A percentile compares a stretch with the other conserved stretches of the same genome.
Evolutionary conservation across 1,139 yeast species (phyloP).

Genomic region (Taphrina sp.): DNA sequence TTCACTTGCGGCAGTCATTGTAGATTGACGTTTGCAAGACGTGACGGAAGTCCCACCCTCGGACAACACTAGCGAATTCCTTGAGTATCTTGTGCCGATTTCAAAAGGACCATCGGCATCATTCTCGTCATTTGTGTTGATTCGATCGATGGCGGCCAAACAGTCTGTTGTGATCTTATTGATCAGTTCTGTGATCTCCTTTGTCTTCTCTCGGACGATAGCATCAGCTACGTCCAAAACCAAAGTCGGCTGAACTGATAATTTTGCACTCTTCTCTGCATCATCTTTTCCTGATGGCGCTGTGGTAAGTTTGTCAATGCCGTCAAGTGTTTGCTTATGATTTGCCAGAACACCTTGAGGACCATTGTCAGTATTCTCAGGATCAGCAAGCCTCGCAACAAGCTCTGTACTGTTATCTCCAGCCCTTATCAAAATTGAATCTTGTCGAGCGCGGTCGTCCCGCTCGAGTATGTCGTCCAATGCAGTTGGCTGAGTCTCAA

Average conservation of each 20-base stretch:
- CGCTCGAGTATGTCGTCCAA: constrained; percentile 12
- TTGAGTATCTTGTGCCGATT: background rate
- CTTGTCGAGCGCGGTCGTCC: too few relatives aligned
- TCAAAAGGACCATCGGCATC: constrained; percentile 8
- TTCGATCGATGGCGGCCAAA: constrained; percentile 24
- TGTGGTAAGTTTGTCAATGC: too few relatives aligned
- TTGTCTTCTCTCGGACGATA: constrained; percentile 25
- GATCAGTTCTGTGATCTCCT: constrained; percentile 16
- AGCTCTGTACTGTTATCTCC: too few relatives aligned
- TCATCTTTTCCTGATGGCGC: too few relatives aligned
- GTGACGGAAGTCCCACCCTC: background rate
- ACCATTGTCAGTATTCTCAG: too few relatives aligned
- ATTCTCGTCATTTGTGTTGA: constrained; percentile 18
- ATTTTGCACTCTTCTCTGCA: too few relatives aligned
- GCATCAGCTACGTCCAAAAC: constrained; percentile 22
- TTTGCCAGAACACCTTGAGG: too few relatives aligned
- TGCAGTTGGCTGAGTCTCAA: constrained; percentile 22
- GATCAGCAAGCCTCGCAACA: too few relatives aligned
- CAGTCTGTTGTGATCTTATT: constrained; percentile 30
- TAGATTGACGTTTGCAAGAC: constrained; percentile 9
- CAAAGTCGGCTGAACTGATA: too few relatives aligned
- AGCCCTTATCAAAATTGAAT: too few relatives aligned
- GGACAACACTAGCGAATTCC: background rate
- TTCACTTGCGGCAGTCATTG: constrained; percentile 2
- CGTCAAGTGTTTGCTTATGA: too few relatives aligned